A percentile compares a stretch with the other conserved stretches of the same genome.
Conservation (phyloP, 345 rosid genomes). For the Stellera chamaejasme region DNA sequence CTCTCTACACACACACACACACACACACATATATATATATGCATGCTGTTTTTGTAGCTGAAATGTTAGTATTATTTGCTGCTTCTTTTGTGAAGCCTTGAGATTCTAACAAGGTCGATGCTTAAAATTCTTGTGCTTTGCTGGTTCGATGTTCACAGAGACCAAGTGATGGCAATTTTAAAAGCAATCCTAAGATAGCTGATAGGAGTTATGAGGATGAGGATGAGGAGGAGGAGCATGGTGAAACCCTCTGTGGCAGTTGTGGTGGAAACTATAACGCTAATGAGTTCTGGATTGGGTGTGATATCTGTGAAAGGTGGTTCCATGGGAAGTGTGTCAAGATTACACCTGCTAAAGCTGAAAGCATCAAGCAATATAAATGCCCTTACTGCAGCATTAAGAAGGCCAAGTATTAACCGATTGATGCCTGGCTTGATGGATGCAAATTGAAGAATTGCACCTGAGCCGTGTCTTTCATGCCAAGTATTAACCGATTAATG, state of each 20-base stretch:
- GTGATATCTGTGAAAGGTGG: constrained; percentile 82
- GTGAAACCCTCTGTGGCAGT: constrained; percentile 66
- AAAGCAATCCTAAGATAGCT: constrained; percentile 38
- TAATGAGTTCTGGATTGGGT: constrained; percentile 80
- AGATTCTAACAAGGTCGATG: not conserved
- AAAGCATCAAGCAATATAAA: constrained; percentile 74
- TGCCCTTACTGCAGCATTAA: constrained; percentile 83
- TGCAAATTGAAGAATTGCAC: no score
- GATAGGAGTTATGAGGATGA: constrained; percentile 42
- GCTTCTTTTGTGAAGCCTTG: not conserved
- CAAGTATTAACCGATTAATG: no score
- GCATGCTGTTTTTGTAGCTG: not conserved
- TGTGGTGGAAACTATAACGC: constrained; percentile 72
- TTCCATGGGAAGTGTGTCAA: constrained; percentile 80
- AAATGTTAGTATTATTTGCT: not conserved
- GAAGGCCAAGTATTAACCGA: constrained; percentile 44
- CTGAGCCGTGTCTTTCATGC: no score
- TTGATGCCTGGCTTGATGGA: no score
- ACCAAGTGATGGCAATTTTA: constrained; percentile 57
- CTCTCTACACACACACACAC: no score
- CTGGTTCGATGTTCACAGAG: constrained; percentile 28
- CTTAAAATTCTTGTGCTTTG: not conserved
- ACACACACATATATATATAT: not conserved
- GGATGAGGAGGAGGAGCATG: constrained; percentile 63
- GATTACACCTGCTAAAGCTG: constrained; percentile 84